Percentiles rank a stretch among this genome's conserved stretches.
These are phyloP conservation scores for Kickxella alabastrina DNA, from an alignment of 192 early-diverging fungal species.

Conservation along the genomic window DNA sequence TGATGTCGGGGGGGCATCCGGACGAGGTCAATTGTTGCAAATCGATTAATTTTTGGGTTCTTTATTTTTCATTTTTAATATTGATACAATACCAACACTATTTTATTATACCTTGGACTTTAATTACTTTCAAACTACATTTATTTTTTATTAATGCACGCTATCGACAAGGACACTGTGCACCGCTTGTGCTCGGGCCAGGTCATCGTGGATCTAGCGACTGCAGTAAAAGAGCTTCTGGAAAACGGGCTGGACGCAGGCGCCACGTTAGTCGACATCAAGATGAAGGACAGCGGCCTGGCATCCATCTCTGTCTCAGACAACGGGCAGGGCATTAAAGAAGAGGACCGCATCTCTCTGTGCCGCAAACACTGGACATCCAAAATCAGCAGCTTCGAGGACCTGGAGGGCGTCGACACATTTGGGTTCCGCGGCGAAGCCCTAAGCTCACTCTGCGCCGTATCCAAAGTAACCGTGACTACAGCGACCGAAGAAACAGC, in stretches of 20 bases:
- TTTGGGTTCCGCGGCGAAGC: slow-evolving; percentile 97
- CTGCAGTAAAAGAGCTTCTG: slow-evolving; percentile 87
- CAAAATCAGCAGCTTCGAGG: slow-evolving; percentile 75
- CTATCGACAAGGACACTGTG: slow-evolving; percentile 51
- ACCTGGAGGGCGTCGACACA: slow-evolving; percentile 66
- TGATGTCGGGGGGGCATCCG: too few relatives aligned
- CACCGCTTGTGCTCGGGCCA: slow-evolving; percentile 86
- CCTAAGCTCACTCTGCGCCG: slow-evolving; percentile 80
- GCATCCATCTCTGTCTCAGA: slow-evolving; percentile 75
- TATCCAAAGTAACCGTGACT: slow-evolving; percentile 55
- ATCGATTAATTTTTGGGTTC: background rate
- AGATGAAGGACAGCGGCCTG: slow-evolving; percentile 75
- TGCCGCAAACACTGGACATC: slow-evolving; percentile 91
- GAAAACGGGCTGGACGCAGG: slow-evolving; percentile 93
- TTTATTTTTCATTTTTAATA: background rate
- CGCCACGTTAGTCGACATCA: slow-evolving; percentile 77
- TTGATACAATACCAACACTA: background rate
- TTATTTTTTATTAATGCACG: too few relatives aligned
- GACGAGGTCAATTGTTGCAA: too few relatives aligned
- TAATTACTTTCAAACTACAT: too few relatives aligned
- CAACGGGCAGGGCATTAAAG: slow-evolving; percentile 80
- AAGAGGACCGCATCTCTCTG: slow-evolving; percentile 59
- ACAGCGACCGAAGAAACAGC: slow-evolving; percentile 60
- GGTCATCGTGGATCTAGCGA: slow-evolving; percentile 79
- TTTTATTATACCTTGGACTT: background rate